Conservation (phyloP, 148 eudicot genomes). For the Heliosperma pusillum region DNA sequence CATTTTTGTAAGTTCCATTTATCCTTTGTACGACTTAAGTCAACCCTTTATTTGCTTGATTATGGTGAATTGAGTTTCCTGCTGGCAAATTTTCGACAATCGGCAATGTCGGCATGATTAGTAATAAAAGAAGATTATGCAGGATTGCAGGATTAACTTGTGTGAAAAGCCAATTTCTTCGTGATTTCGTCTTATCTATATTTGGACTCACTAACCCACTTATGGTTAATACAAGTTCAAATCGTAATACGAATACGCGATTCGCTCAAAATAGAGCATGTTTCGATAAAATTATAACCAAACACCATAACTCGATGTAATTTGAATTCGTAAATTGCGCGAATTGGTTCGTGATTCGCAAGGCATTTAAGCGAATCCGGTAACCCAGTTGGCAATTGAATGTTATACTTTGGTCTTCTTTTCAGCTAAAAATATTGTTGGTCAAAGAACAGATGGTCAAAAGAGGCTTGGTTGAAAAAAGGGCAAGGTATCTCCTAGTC, state of each 20-base stretch:
- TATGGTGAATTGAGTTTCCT: background rate
- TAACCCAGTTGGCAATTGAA: no score
- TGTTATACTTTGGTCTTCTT: background rate
- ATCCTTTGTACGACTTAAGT: background rate
- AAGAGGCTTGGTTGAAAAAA: no score
- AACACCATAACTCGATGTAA: no score
- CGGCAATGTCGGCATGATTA: no score
- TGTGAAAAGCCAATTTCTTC: background rate
- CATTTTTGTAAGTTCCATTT: background rate
- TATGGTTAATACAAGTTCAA: no score
- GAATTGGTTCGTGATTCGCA: no score
- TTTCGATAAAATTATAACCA: no score
- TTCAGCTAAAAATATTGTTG: background rate
- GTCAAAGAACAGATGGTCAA: background rate
- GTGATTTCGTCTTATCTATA: background rate
- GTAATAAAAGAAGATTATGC: background rate
- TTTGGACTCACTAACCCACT: conserved; percentile 3
- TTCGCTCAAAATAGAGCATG: no score
- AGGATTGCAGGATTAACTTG: background rate
- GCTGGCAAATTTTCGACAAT: no score
- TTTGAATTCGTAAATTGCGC: no score
- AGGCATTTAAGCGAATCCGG: no score
- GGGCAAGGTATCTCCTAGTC: background rate
- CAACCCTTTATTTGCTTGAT: background rate
- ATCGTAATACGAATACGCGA: no score